phyloP scores from a whole-genome alignment of 176 grass and related monocot genomes.

The Triticum monococcum region DNA sequence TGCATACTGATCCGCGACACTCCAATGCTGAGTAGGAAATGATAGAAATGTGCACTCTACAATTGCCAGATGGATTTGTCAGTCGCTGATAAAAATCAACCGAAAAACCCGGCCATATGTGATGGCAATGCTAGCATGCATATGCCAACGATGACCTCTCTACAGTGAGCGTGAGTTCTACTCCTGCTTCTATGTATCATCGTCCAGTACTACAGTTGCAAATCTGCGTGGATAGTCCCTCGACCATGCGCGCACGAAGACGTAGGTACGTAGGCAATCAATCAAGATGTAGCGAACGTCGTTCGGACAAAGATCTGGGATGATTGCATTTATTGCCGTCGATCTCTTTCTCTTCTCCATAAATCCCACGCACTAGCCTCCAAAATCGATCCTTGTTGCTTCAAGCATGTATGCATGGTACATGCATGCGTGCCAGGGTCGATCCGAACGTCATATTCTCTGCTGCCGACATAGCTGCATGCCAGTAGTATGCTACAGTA shows the following conservation, averaged over 20 bases:
- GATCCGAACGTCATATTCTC: neutral
- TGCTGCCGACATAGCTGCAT: neutral
- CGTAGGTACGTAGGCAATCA: neutral
- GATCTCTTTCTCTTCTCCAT: neutral
- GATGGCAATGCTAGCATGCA: neutral
- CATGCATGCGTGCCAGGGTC: neutral
- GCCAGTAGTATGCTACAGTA: neutral
- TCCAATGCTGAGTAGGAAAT: neutral
- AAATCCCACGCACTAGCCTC: neutral
- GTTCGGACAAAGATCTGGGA: neutral
- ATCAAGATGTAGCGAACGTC: neutral
- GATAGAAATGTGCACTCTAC: neutral
- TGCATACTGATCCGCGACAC: neutral
- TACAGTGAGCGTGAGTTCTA: neutral
- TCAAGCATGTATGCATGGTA: neutral
- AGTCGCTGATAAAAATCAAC: no score
- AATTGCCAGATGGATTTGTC: neutral
- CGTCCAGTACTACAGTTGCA: neutral
- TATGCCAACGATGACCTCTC: neutral
- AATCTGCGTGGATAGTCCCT: neutral
- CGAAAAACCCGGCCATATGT: neutral
- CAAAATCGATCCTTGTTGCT: neutral
- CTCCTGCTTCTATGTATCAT: no score
- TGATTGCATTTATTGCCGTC: neutral
- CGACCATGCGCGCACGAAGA: neutral